A percentile compares a stretch with the other conserved stretches of the same genome.
Conservation (phyloP, 139 green algal genomes). For the Yamagishiella unicocca region DNA sequence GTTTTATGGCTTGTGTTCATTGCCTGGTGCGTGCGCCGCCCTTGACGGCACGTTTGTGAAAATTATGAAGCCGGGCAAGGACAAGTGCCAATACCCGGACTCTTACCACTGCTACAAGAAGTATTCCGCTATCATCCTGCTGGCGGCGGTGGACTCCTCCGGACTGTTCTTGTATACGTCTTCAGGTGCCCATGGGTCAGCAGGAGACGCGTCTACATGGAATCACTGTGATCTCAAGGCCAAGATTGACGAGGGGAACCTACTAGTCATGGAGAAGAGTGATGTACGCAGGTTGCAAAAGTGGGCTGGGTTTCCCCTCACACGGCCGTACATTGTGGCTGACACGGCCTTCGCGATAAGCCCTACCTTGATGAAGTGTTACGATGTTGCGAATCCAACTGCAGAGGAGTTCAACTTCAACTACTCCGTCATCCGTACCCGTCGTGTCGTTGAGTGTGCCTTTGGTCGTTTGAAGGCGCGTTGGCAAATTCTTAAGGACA, state of each 20-base stretch:
- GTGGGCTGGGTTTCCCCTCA: neutral
- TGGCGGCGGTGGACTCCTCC: neutral
- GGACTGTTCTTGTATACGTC: neutral
- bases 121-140: neutral
- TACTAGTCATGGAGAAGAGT: neutral
- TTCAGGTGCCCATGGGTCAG: neutral
- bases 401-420: neutral
- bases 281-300: neutral
- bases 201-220: neutral
- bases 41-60: no score
- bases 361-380: neutral
- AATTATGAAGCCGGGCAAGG: neutral
- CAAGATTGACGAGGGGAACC: neutral
- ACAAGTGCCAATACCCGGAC: neutral
- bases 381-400: neutral
- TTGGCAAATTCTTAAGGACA: neutral
- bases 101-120: neutral
- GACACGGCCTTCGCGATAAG: neutral
- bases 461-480: neutral
- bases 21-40: no score
- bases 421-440: conserved; percentile 13
- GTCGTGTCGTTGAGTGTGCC: neutral
- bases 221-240: neutral
- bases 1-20: no score
- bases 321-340: neutral